phyloP scores from a whole-genome alignment of 345 rosid genomes.

The Eucalyptus pumila region DNA sequence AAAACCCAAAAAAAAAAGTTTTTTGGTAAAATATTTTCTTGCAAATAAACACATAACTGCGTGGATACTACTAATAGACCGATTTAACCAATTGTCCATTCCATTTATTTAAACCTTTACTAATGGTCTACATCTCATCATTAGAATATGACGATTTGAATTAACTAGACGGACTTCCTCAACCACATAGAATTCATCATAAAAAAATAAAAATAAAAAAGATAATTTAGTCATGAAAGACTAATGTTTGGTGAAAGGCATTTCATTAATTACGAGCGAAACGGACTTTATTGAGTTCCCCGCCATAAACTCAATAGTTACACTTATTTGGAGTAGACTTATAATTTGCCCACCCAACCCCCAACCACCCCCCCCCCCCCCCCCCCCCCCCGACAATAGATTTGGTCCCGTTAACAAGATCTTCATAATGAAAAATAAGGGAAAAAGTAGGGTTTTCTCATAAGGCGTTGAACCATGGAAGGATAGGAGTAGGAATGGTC shows the following conservation, averaged over 20 bases:
- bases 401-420: not conserved
- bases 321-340: not conserved
- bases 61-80: not conserved
- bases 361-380: no score
- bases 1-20: no score
- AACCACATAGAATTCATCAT: not conserved
- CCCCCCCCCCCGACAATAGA: not conserved
- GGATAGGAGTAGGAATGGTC: not conserved
- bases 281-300: not conserved
- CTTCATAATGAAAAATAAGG: not conserved
- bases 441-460: not conserved
- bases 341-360: no score
- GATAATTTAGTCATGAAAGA: not conserved
- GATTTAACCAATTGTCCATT: not conserved
- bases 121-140: not conserved
- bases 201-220: no score
- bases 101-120: not conserved
- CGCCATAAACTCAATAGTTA: not conserved
- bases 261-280: accelerated
- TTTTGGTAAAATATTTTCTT: not conserved
- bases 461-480: not conserved
- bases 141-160: not conserved
- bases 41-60: not conserved
- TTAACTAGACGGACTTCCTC: not conserved
- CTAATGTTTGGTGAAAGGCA: not conserved